Evolutionary conservation across 2,329 filamentous ascomycete genomes (phyloP), one percentile per base, ranked within the genome.

Genomic region (Fusarium staphyleae): DNA sequence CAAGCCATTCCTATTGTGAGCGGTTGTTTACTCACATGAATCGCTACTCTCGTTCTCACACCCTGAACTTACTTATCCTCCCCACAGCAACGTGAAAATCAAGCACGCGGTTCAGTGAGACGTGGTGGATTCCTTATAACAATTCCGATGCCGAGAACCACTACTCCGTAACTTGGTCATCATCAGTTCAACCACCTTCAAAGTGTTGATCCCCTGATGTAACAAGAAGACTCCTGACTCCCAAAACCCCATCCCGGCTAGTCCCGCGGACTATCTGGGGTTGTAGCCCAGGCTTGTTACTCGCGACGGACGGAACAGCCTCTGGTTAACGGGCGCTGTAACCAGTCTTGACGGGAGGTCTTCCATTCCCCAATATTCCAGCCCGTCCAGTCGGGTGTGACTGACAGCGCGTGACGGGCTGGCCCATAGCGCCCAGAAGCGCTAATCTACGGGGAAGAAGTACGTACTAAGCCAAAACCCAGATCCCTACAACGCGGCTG

Each of bases 181-280:
- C 22, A 26, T 26, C 41, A 45, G 37, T 6, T 4, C 36, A 52
- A 58, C 53, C 55, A 48, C 57, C 53, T 36, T 44, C 37, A 36
- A 35, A 36, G 30, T 57, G 19, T n/a, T 56, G 56, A 48, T 57
- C 57, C 57, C 57, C 57, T 62, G 53, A 58, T 50, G 41, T 61
- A 55, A 48, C 41, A 35, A 41, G 40, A 57, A 46, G 52, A 56
- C 46, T 33, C 41, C 48, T 40, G 41, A 49, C 36, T 46, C 19
- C 22, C 22, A 4, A 40, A 58, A 54, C 57, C 57, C 57, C 57
- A 59, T 57, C 22, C 50, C 57, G 57, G 57, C 24, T 48, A 58
- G 58, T 57, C 57, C 57, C 57, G 44, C 32, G 48, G 53, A 48
- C 53, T 62, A 59, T 58, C 49, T 19, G 19, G 22, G 36, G 22